phyloP scores from a whole-genome alignment of 2,329 filamentous ascomycete genomes.

The Cladosporium sp. region DNA sequence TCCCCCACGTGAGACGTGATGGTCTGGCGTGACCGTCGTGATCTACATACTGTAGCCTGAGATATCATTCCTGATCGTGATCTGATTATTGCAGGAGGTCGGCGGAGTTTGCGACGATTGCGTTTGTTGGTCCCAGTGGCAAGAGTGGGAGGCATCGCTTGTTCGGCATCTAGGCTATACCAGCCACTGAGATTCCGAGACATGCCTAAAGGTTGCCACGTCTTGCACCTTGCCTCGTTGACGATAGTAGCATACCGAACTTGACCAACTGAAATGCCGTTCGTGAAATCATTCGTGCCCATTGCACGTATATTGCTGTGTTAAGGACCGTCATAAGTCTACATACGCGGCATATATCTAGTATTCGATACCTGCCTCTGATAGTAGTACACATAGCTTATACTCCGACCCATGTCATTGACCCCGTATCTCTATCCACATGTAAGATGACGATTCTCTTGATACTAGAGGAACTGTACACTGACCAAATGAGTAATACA shows the following conservation, averaged over 20 bases:
- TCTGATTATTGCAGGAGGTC: not conserved
- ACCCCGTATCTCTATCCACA: not conserved
- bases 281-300: not conserved
- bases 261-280: not conserved
- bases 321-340: not conserved
- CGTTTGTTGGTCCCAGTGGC: not conserved
- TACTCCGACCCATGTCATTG: not conserved
- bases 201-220: not conserved
- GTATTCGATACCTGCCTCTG: not conserved
- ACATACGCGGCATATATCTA: not conserved
- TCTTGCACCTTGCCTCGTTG: not conserved
- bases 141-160: not conserved
- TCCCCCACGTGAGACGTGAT: not conserved
- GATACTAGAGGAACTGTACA: not conserved
- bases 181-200: not conserved
- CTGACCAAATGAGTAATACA: not conserved
- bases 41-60: constrained; percentile 3
- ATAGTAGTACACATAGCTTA: not conserved
- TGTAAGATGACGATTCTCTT: not conserved
- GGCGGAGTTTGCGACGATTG: not conserved
- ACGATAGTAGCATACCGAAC: not conserved
- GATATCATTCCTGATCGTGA: not conserved
- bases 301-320: too few species aligned
- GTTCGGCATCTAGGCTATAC: not conserved
- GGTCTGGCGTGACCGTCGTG: not conserved